These are phyloP conservation scores for Corrigiola litoralis DNA, from an alignment of 179 eudicot species.

Conservation along the genomic window DNA sequence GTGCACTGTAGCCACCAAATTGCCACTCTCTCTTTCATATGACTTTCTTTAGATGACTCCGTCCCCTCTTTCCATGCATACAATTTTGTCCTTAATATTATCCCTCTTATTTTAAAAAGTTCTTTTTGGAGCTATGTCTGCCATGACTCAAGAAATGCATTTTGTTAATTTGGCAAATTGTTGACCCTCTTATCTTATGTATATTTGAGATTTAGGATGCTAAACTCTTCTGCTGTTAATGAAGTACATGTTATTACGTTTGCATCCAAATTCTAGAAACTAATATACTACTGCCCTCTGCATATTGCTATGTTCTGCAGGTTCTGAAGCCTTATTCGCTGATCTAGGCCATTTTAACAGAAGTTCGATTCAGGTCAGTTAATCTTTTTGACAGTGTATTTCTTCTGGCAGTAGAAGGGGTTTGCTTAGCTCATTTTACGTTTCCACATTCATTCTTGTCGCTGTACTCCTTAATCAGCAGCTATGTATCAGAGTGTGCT, in stretches of 20 bases:
- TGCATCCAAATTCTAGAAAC: neutral
- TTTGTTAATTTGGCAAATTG: neutral
- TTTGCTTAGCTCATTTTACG: neutral
- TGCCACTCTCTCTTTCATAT: too few relatives aligned
- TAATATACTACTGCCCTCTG: neutral
- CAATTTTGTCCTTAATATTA: too few relatives aligned
- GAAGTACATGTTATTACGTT: neutral
- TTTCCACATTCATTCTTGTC: too few relatives aligned
- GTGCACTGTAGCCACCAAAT: neutral
- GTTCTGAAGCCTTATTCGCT: conserved; percentile 79
- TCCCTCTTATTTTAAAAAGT: too few relatives aligned
- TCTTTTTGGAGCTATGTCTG: neutral
- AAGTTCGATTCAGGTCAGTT: conserved; percentile 59
- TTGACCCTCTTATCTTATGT: neutral
- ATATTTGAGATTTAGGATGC: neutral
- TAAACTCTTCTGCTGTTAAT: neutral
- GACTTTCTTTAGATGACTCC: too few relatives aligned
- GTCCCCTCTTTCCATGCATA: too few relatives aligned
- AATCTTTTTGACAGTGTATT: neutral
- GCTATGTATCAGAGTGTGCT: too few relatives aligned
- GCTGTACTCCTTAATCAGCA: too few relatives aligned
- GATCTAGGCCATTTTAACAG: conserved; percentile 72
- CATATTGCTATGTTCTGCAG: conserved; percentile 28
- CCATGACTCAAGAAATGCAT: neutral
- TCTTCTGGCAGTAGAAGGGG: neutral